phyloP scores from a whole-genome alignment of 192 early-diverging fungal species.

The Coemansia sp. region DNA sequence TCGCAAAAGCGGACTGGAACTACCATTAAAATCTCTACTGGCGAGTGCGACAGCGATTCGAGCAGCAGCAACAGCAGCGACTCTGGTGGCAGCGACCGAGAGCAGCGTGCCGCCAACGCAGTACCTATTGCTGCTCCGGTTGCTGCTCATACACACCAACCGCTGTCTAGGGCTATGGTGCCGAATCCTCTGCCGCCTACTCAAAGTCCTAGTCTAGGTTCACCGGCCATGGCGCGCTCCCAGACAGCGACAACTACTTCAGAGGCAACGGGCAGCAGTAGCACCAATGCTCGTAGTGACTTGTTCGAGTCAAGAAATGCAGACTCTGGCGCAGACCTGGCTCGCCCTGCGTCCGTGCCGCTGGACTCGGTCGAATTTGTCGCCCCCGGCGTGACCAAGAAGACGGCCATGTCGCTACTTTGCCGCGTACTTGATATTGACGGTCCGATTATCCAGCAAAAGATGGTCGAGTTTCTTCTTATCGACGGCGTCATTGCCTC shows the following conservation, averaged over 20 bases:
- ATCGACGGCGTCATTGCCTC: conserved; percentile 57
- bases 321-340: not conserved
- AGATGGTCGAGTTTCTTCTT: conserved; percentile 58
- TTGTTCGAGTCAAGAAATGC: conserved; percentile 7
- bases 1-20: conserved; percentile 6
- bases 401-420: conserved; percentile 48
- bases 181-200: not conserved
- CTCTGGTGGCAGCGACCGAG: not conserved
- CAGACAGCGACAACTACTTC: not conserved
- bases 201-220: not conserved
- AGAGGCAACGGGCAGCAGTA: not conserved
- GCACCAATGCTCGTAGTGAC: not conserved
- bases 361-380: conserved; percentile 50
- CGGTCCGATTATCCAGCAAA: conserved; percentile 51
- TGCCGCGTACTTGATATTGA: conserved; percentile 56
- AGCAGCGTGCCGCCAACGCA: not conserved
- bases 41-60: conserved; percentile 16
- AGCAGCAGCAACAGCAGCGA: not conserved
- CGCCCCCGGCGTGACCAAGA: conserved; percentile 51
- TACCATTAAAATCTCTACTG: conserved; percentile 8
- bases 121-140: not conserved
- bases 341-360: conserved; percentile 34
- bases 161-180: not conserved
- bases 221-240: not conserved
- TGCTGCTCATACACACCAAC: not conserved